Conservation (phyloP, 2,329 filamentous ascomycete species). For the Thermothelomyces thermophilus region DNA sequence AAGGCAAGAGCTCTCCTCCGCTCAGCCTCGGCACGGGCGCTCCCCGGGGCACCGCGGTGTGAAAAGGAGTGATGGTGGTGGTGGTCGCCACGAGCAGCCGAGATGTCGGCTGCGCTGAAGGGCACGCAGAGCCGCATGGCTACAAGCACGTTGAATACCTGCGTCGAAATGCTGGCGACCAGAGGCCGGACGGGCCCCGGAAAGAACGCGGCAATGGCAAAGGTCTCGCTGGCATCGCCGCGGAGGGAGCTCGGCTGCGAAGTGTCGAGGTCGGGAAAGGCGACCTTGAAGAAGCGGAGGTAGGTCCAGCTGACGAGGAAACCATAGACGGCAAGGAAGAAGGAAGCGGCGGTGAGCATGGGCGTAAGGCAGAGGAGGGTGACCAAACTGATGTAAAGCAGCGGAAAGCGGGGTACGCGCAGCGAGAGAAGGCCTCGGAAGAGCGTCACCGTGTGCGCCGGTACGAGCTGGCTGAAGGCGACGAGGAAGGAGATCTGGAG, state of each 20-base stretch:
- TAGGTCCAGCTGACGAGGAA: slow-evolving; percentile 91
- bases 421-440: slow-evolving; percentile 84
- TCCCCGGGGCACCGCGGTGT: slow-evolving; percentile 52
- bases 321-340: slow-evolving; percentile 72
- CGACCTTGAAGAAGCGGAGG: slow-evolving; percentile 85
- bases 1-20: slow-evolving; percentile 80
- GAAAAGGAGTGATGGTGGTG: slow-evolving; percentile 53
- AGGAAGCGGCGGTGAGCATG: slow-evolving; percentile 60
- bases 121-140: slow-evolving; percentile 73
- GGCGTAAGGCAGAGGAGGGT: slow-evolving; percentile 56
- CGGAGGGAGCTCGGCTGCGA: slow-evolving; percentile 58
- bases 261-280: slow-evolving; percentile 61
- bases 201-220: slow-evolving; percentile 94
- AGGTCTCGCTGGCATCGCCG: slow-evolving; percentile 92
- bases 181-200: slow-evolving; percentile 75
- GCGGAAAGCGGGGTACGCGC: slow-evolving; percentile 65
- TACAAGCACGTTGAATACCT: slow-evolving; percentile 69
- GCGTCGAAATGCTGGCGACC: slow-evolving; percentile 65
- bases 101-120: slow-evolving; percentile 75
- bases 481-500: slow-evolving; percentile 92
- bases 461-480: slow-evolving; percentile 94
- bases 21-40: slow-evolving; percentile 85
- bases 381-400: slow-evolving; percentile 69
- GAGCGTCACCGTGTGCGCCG: slow-evolving; percentile 91
- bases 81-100: slow-evolving; percentile 63